A percentile compares a stretch with the other conserved stretches of the same genome.
Conservation (phyloP, 306 rosid genomes). For the Prinsepia uniflora region DNA sequence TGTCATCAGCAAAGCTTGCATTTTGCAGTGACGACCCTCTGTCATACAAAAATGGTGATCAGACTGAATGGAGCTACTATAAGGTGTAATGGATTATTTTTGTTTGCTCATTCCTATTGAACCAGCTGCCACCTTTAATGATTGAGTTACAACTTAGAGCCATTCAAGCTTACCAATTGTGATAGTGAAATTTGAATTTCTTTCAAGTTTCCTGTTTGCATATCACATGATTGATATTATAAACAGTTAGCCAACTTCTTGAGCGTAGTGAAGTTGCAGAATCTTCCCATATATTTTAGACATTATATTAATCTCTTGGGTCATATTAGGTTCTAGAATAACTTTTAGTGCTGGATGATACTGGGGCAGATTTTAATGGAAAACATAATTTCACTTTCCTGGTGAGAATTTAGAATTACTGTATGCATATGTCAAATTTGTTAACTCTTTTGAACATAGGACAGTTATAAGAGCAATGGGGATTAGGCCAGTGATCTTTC, state of each 20-base stretch:
- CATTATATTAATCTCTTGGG: neutral
- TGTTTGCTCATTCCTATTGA: conserved; percentile 16
- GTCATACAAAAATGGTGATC: conserved; percentile 62
- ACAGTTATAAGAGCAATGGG: neutral
- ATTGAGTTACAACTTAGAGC: neutral
- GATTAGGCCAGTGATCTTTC: neutral
- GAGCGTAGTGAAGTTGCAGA: neutral
- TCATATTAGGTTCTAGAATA: neutral
- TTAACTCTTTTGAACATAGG: neutral
- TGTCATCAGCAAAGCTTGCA: conserved; percentile 85
- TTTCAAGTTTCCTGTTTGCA: neutral
- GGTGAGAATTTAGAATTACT: neutral
- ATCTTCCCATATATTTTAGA: neutral
- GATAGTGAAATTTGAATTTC: neutral
- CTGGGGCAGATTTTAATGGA: neutral
- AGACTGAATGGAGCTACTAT: conserved; percentile 82
- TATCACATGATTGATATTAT: neutral
- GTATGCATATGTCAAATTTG: neutral
- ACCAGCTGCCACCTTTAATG: neutral
- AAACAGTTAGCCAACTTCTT: neutral
- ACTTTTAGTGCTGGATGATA: neutral
- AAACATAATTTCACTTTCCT: neutral
- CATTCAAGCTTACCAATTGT: neutral
- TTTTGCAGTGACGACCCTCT: conserved; percentile 93
- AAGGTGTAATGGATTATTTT: conserved; percentile 48